Evolutionary conservation across 1,284 basidiomycete species (phyloP), one percentile per base, ranked within the genome.

Genomic region (Cystobasidium sp.): DNA sequence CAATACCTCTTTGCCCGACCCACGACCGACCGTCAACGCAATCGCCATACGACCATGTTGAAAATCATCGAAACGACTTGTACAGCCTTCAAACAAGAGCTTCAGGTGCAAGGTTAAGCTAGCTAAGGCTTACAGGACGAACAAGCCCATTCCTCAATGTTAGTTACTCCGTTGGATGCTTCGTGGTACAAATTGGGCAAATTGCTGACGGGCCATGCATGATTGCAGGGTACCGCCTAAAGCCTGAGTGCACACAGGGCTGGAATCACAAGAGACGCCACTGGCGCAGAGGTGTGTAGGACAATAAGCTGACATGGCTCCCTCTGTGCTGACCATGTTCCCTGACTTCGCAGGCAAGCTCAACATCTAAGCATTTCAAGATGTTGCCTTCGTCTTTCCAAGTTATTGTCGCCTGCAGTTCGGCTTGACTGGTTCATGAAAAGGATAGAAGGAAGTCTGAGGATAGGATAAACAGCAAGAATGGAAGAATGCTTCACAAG

Each of bases 71-170:
- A 6, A 14, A 14, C 24, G 58, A 22, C 8, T 7, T 18, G 1
- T 22, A 41, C 61, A 74, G 95, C 95, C 95, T 85, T 97, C 94
- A 83, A 93, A 97, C 89, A 98, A 98, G 87, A 89, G 92, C 77
- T 97, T 97, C 90, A 88, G 92, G 82, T 93, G 90, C 82, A 97
- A 99, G 88, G 90, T 91, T 84, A 95, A 90, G 83, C 92, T 99
- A 80, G 94, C 96, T 82, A 98, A 98, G 89, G 94, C 94, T 77
- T 84, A 88, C 76, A 89, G 92, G 83, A 94, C 96, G 88, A 99
- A 99, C 88, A 89, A 65, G 18, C 65, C 72, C 43, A 74, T 67
- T 55, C 72, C 65, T 47, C 64, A 74, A 68, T 68, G 67, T 56
- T 20, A 43, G 67, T 58, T n/a, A 20, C 66, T n/a, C 3, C 53